phyloP scores from a whole-genome alignment of 495 filamentous ascomycete species.

The Daldinia loculata region DNA sequence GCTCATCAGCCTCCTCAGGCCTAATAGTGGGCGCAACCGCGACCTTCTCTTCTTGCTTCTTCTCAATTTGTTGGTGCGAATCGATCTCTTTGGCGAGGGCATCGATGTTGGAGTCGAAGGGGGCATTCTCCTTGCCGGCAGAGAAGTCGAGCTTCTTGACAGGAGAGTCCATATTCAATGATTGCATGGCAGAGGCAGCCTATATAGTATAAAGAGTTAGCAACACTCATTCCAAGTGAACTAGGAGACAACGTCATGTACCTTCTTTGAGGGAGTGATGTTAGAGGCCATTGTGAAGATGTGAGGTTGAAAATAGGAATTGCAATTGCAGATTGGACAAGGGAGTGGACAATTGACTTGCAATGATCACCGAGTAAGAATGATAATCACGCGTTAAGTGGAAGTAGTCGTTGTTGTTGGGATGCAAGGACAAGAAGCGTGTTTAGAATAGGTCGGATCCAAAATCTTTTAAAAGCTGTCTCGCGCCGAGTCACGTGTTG shows the following conservation, averaged over 20 bases:
- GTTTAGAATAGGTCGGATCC: constrained; percentile 29
- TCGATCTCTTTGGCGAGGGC: constrained; percentile 64
- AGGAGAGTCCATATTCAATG: constrained; percentile 92
- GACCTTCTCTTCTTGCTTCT: constrained; percentile 59
- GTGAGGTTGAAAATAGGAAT: constrained; percentile 4
- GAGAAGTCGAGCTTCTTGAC: constrained; percentile 87
- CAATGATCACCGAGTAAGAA: constrained; percentile 20
- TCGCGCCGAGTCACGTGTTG: constrained; percentile 45
- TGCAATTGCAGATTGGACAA: constrained; percentile 21
- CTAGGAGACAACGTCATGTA: constrained; percentile 49
- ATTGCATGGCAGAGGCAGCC: constrained; percentile 85
- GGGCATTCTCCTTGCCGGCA: constrained; percentile 84
- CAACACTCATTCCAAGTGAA: constrained; percentile 13
- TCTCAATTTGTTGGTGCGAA: constrained; percentile 53
- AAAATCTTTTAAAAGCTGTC: constrained; percentile 43
- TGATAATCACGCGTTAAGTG: constrained; percentile 30
- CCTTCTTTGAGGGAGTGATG: constrained; percentile 89
- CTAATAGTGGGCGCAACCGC: constrained; percentile 69
- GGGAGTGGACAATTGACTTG: constrained; percentile 16
- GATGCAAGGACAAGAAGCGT: constrained; percentile 36
- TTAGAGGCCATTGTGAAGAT: constrained; percentile 69
- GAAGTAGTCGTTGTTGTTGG: constrained; percentile 30
- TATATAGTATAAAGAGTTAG: constrained; percentile 58
- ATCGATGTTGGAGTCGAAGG: constrained; percentile 64
- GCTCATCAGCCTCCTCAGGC: constrained; percentile 80